A percentile compares a stretch with the other conserved stretches of the same genome.
phyloP scores from a whole-genome alignment of 73 alveolate genomes.

The Stentor roeselii region DNA sequence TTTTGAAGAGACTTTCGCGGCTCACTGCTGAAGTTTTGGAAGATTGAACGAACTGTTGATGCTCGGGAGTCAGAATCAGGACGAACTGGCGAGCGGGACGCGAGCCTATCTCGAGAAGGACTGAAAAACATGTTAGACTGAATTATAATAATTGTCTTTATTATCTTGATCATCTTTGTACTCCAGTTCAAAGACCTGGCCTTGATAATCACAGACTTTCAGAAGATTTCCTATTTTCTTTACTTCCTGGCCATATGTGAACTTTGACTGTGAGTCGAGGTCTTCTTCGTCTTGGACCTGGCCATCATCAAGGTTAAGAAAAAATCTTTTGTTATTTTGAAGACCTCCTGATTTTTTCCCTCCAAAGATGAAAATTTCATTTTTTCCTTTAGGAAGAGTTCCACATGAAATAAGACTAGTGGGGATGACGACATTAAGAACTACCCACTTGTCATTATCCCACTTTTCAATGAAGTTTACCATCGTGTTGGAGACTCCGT shows the following conservation, averaged over 20 bases:
- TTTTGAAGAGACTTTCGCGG: too few species aligned
- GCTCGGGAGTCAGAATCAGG: too few species aligned
- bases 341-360: neutral
- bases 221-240: neutral
- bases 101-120: too few species aligned
- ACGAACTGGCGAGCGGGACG: too few species aligned
- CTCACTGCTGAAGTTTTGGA: too few species aligned
- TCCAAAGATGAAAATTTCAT: neutral
- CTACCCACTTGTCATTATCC: neutral
- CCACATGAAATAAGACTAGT: neutral
- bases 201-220: neutral
- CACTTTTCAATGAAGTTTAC: neutral
- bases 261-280: neutral
- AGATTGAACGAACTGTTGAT: too few species aligned
- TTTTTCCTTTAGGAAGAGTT: neutral
- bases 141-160: too few species aligned
- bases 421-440: neutral
- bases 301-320: neutral
- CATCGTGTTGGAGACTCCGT: neutral
- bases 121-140: too few species aligned
- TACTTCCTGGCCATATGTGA: neutral
- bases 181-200: neutral
- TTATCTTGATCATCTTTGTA: too few species aligned
- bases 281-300: neutral
- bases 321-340: too few species aligned